Evolutionary conservation across 208 protist species (phyloP).

Genomic region (Acanthamoeba lenticulata): DNA sequence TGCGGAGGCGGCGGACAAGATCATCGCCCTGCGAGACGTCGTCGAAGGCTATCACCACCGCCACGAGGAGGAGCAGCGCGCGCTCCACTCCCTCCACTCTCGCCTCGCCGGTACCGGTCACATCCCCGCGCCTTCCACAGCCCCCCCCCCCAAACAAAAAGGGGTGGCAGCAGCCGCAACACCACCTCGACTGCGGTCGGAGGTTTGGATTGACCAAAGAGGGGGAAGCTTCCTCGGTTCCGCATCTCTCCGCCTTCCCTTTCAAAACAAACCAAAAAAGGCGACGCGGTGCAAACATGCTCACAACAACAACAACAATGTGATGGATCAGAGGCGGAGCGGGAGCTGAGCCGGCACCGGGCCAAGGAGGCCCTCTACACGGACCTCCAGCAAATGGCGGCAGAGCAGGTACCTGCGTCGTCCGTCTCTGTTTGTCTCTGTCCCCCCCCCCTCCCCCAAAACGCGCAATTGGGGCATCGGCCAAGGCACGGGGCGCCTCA

Average conservation of each 20-base stretch:
- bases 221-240: too few relatives aligned
- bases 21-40: background rate
- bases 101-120: background rate
- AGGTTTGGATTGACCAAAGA: too few relatives aligned
- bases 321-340: slow-evolving; percentile 1
- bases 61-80: background rate
- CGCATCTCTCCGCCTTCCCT: background rate
- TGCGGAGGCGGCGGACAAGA: background rate
- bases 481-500: too few relatives aligned
- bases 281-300: background rate
- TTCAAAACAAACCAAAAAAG: too few relatives aligned
- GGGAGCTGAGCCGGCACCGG: background rate
- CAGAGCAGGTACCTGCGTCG: background rate
- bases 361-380: background rate
- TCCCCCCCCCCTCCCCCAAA: background rate
- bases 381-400: background rate
- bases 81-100: background rate
- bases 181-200: too few relatives aligned
- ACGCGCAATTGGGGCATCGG: too few relatives aligned
- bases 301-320: too few relatives aligned
- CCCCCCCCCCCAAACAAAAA: background rate
- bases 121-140: background rate
- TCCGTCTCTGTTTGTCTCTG: background rate
- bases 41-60: background rate
- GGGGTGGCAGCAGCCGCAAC: background rate